A percentile compares a stretch with the other conserved stretches of the same genome.
These are phyloP conservation scores for Macaranga tanarius DNA, from an alignment of 441 rosid species.

Conservation along the genomic window DNA sequence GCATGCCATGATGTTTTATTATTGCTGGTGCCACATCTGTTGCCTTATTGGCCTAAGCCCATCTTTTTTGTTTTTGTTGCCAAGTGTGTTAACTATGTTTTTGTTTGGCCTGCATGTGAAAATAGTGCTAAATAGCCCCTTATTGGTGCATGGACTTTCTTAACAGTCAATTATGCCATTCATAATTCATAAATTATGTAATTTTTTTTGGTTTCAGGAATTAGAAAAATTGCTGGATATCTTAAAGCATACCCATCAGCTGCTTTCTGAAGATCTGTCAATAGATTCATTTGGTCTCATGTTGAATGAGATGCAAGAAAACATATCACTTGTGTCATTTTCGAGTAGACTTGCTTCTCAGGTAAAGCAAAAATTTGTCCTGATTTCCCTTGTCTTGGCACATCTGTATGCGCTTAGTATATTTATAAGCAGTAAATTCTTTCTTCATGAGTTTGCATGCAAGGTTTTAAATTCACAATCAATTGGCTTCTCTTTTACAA, in stretches of 20 bases:
- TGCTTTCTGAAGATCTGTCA: conserved; percentile 80
- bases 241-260: conserved; percentile 74
- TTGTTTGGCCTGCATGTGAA: neutral
- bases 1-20: neutral
- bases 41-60: neutral
- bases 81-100: neutral
- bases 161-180: neutral
- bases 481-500: neutral
- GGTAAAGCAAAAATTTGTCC: conserved; percentile 47
- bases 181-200: neutral
- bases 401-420: neutral
- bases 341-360: conserved; percentile 98
- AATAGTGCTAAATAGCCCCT: conserved; percentile 6
- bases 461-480: neutral
- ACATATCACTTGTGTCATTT: conserved; percentile 90
- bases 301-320: conserved; percentile 98
- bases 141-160: neutral
- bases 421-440: neutral
- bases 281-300: conserved; percentile 84
- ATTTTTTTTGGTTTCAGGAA: conserved; percentile 61
- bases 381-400: neutral
- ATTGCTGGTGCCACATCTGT: neutral
- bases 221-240: conserved; percentile 81
- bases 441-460: neutral
- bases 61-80: neutral